Percentiles rank a stretch among this genome's conserved stretches.
These are phyloP conservation scores for Arthrobotrys sinensis DNA, from an alignment of 2,329 filamentous ascomycete genomes.

Conservation along the genomic window DNA sequence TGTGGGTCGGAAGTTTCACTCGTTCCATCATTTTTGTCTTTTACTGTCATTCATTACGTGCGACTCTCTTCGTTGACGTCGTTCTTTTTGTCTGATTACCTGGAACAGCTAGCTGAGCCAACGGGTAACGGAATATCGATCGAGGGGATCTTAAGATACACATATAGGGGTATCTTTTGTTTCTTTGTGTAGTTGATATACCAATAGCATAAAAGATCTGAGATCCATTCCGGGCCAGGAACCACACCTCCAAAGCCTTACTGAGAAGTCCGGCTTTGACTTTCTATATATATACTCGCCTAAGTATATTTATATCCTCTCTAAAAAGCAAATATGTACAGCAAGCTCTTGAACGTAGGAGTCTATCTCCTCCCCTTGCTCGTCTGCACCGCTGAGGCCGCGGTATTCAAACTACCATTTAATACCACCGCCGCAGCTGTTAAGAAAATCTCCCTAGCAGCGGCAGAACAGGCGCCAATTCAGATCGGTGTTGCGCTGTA, in stretches of 20 bases:
- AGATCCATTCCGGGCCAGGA: conserved; percentile 14
- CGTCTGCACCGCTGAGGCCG: conserved; percentile 16
- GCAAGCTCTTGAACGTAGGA: conserved; percentile 31
- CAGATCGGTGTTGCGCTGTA: conserved; percentile 32
- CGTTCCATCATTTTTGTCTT: conserved; percentile 3
- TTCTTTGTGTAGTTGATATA: conserved; percentile 15
- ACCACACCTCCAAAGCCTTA: neutral
- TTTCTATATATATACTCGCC: conserved; percentile 7
- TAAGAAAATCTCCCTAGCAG: neutral
- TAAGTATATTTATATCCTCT: neutral
- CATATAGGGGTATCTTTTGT: conserved; percentile 1
- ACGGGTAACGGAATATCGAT: conserved; percentile 26
- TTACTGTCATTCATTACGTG: neutral
- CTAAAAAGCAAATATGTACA: conserved; percentile 28
- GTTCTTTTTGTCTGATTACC: conserved; percentile 7
- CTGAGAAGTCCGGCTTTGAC: conserved; percentile 11
- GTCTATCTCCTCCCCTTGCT: conserved; percentile 30
- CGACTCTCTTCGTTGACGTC: conserved; percentile 8
- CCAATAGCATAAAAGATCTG: conserved; percentile 10
- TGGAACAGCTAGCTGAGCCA: neutral
- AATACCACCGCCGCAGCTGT: conserved; percentile 10
- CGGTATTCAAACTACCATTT: conserved; percentile 31
- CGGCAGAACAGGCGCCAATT: neutral
- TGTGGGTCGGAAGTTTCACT: neutral
- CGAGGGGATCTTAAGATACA: conserved; percentile 7